A percentile compares a stretch with the other conserved stretches of the same genome.
phyloP scores from a whole-genome alignment of 495 filamentous ascomycete species.

The Astrothelium subdiscretum region DNA sequence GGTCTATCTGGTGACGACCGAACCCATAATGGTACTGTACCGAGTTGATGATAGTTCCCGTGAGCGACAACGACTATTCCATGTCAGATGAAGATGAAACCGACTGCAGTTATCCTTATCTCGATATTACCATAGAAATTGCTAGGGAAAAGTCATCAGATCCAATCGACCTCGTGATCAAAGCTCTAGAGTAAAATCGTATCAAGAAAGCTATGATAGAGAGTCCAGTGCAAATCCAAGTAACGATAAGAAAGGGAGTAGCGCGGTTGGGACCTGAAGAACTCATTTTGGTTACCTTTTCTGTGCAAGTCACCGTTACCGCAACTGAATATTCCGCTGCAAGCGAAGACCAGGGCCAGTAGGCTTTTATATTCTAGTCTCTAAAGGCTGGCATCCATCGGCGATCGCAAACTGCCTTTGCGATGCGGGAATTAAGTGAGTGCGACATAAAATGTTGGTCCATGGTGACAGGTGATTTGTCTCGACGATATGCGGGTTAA shows the following conservation, averaged over 20 bases:
- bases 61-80: neutral
- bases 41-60: neutral
- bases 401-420: too few relatives aligned
- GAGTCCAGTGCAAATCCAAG: neutral
- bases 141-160: neutral
- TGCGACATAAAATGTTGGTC: neutral
- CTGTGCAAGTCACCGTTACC: too few relatives aligned
- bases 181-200: neutral
- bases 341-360: neutral
- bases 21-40: neutral
- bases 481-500: neutral
- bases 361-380: neutral
- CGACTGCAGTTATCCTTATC: neutral
- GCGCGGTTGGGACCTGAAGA: neutral
- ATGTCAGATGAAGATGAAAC: neutral
- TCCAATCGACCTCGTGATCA: neutral
- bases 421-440: neutral
- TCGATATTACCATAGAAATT: neutral
- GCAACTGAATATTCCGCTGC: neutral
- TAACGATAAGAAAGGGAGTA: neutral
- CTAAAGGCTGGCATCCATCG: too few relatives aligned
- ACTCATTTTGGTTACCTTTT: neutral
- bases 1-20: neutral
- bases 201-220: neutral
- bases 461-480: neutral